Evolutionary conservation across 2,329 filamentous ascomycete genomes (phyloP).

Genomic region (Cercospora berteroae): DNA sequence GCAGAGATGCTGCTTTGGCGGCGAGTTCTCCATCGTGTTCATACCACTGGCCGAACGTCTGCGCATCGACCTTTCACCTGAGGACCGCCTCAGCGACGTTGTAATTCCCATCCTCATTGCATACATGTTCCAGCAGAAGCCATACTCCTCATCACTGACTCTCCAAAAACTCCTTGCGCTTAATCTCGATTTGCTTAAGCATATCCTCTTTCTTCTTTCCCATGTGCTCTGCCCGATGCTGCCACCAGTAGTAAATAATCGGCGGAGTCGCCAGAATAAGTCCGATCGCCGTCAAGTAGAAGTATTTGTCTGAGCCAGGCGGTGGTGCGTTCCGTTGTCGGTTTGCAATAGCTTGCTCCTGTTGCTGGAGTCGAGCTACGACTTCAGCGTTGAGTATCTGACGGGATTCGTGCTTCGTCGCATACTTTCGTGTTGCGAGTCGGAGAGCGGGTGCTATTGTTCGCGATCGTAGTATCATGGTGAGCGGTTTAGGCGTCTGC

Average conservation of each 20-base stretch:
- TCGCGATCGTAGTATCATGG: background rate
- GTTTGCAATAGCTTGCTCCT: slow-evolving; percentile 13
- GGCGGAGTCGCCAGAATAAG: slow-evolving; percentile 30
- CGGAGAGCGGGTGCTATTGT: background rate
- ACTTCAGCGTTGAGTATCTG: slow-evolving; percentile 3
- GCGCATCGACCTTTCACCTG: background rate
- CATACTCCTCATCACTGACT: background rate
- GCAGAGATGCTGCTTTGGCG: background rate
- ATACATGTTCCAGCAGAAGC: background rate
- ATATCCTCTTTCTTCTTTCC: slow-evolving; percentile 34
- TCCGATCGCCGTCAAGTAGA: slow-evolving; percentile 26
- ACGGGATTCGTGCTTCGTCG: slow-evolving; percentile 1
- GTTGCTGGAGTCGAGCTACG: slow-evolving; percentile 12
- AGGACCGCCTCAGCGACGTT: background rate
- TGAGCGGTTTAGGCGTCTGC: background rate
- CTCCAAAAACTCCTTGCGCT: slow-evolving; percentile 16
- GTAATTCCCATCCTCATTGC: background rate
- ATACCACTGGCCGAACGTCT: background rate
- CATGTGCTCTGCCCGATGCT: slow-evolving; percentile 37
- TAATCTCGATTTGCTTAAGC: slow-evolving; percentile 32
- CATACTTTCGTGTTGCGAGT: background rate
- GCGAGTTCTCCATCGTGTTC: background rate
- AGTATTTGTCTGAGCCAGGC: slow-evolving; percentile 14
- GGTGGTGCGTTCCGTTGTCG: slow-evolving; percentile 8
- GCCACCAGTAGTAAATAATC: slow-evolving; percentile 34